Evolutionary conservation across 257 asterid species (phyloP), one percentile per base, ranked within the genome.

Genomic region (Gentiana macrophylla): DNA sequence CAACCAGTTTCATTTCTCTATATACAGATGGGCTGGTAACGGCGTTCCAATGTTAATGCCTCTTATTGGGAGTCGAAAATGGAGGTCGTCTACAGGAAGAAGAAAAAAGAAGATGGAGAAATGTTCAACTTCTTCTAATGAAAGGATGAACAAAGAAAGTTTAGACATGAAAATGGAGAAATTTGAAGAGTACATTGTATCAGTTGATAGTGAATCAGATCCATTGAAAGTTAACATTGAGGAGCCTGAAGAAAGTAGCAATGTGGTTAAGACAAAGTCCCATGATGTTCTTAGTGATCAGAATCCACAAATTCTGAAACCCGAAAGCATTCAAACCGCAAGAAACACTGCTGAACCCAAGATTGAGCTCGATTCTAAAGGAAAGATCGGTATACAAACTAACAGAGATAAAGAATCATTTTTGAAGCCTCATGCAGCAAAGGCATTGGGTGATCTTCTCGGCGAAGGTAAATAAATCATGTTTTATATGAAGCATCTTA

Each of bases 21-120:
- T 91, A 56, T 88, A 87, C 70, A 87, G 83, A 69, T 91, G 97
- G 98, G 86, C 84, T 32, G 94, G 83, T 46, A 65, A 61, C 49
- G 97, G 80, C 59, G 79, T 78, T 41, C 90, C 94, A 12, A 62
- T 78, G 64, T 64, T 81, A 53, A 70, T 67, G 63, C 70, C 87
- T 4, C 66, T 79, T 35, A 65, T 66, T 50, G 62, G 67, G 50
- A 63, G 66, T 60, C 67, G 65, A 15, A 59, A 60, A 50, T 58
- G 60, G 41, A 75, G 72, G 57, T 37, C 74, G 8, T 24, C 46
- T 4, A 41, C 6, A 41, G 68, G 60, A 50, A 71, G 53, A 37
- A 60, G 44, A 45, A 50, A 50, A 12, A 72, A 52, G 0, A 10
- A 41, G 43, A n/a, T 58, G 43, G 65, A 75, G 43, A 71, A 66